Percentiles rank a stretch among this genome's conserved stretches.
Conservation (phyloP, 441 rosid genomes). For the Pelargonium citronellum region DNA sequence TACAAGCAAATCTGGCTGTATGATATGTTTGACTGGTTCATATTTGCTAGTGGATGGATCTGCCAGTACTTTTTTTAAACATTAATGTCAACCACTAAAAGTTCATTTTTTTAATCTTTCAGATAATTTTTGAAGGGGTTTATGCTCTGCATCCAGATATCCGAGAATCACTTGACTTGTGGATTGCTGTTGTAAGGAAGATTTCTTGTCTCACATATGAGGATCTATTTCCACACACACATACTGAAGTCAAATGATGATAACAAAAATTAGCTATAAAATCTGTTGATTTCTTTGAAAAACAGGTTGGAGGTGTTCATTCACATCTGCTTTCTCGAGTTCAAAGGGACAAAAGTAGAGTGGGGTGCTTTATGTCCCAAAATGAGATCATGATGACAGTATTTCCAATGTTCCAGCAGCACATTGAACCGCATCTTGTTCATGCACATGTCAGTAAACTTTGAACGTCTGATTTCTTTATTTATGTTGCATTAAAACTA, state of each 20-base stretch:
- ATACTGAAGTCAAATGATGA: slow-evolving; percentile 5
- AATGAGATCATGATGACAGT: slow-evolving; percentile 97
- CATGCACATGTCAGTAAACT: slow-evolving; percentile 87
- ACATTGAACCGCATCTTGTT: slow-evolving; percentile 98
- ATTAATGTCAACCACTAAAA: not conserved
- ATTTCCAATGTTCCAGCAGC: slow-evolving; percentile 98
- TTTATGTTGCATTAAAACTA: not conserved
- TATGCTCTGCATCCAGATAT: slow-evolving; percentile 97
- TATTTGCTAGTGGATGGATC: not conserved
- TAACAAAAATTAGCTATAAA: slow-evolving; percentile 14
- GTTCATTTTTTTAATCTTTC: slow-evolving; percentile 23
- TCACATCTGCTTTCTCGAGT: slow-evolving; percentile 97
- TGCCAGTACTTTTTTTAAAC: not conserved
- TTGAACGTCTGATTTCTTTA: slow-evolving; percentile 18
- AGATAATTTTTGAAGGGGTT: slow-evolving; percentile 96
- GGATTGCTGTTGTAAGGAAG: slow-evolving; percentile 96
- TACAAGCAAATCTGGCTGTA: not conserved
- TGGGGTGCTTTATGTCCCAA: slow-evolving; percentile 86
- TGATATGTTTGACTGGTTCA: slow-evolving; percentile 1
- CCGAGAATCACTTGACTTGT: slow-evolving; percentile 77
- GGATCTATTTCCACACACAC: slow-evolving; percentile 13
- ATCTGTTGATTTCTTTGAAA: slow-evolving; percentile 24
- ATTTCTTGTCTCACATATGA: slow-evolving; percentile 21
- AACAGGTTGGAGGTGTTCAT: slow-evolving; percentile 98
- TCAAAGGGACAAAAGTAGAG: slow-evolving; percentile 94